Conservation (phyloP, 2,329 filamentous ascomycete genomes). For the Fusarium piperis region DNA sequence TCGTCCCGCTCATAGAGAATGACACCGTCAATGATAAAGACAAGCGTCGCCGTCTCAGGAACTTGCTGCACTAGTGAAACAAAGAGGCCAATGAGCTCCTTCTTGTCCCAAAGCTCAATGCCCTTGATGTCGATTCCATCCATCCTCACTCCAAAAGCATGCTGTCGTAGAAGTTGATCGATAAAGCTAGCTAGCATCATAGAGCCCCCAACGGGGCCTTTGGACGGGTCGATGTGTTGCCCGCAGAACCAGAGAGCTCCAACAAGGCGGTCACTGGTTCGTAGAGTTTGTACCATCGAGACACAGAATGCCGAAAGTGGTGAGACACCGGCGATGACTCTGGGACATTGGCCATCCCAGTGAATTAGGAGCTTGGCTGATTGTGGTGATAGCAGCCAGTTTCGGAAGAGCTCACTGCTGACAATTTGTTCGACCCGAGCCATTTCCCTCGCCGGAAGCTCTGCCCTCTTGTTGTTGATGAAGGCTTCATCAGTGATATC, state of each 20-base stretch:
- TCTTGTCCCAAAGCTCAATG: not conserved
- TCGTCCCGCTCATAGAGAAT: not conserved
- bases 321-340: not conserved
- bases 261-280: not conserved
- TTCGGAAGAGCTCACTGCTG: not conserved
- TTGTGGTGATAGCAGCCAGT: not conserved
- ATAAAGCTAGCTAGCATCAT: constrained; percentile 15
- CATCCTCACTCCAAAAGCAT: constrained; percentile 4
- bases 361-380: constrained; percentile 3
- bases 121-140: not conserved
- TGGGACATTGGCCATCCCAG: not conserved
- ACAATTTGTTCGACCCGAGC: not conserved
- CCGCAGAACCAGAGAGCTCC: not conserved
- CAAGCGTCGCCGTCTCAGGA: not conserved
- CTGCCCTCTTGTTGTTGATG: not conserved
- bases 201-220: not conserved
- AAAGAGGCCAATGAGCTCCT: not conserved
- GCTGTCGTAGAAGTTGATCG: constrained; percentile 15
- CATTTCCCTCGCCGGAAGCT: not conserved
- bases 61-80: not conserved
- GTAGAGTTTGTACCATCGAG: not conserved
- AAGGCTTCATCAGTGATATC: not conserved
- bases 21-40: not conserved
- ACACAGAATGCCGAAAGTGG: not conserved
- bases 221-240: not conserved